A percentile compares a stretch with the other conserved stretches of the same genome.
Evolutionary conservation across 2,329 filamentous ascomycete genomes (phyloP).

Genomic region (Lecanosticta acicola): DNA sequence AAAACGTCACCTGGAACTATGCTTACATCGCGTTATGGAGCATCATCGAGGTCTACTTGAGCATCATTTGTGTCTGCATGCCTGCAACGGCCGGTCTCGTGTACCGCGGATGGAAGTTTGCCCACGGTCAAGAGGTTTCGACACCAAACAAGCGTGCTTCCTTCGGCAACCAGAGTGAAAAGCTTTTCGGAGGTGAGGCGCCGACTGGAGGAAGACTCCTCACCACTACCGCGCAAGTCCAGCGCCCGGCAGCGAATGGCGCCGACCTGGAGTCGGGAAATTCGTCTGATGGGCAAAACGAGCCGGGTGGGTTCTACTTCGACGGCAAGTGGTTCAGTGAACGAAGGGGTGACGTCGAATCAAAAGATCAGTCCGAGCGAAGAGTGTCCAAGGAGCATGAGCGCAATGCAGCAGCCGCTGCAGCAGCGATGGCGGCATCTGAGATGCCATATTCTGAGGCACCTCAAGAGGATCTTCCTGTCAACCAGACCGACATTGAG

Average conservation of each 20-base stretch:
- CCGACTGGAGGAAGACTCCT: not conserved
- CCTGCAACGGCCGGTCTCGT: constrained; percentile 10
- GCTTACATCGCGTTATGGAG: constrained; percentile 13
- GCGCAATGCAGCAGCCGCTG: not conserved
- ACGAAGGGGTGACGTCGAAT: not conserved
- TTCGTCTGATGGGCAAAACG: not conserved
- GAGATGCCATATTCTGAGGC: not conserved
- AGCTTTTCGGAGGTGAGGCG: not conserved
- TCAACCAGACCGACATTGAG: too few relatives aligned
- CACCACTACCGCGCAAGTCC: not conserved
- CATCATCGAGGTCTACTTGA: constrained; percentile 15
- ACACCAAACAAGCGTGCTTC: not conserved
- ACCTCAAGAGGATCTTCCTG: not conserved
- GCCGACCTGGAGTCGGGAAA: constrained; percentile 1
- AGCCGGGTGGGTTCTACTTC: not conserved
- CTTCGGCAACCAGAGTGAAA: not conserved
- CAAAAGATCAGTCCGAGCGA: not conserved
- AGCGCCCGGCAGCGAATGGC: not conserved
- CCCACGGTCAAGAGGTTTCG: not conserved
- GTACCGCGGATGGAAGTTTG: constrained; percentile 2
- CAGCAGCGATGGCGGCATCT: not conserved
- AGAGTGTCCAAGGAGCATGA: not conserved
- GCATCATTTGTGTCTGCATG: constrained; percentile 16
- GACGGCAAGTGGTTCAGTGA: not conserved
- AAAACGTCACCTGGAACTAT: constrained; percentile 13